Evolutionary conservation across 2,329 filamentous ascomycete species (phyloP), one percentile per base, ranked within the genome.

Genomic region (Fusarium secorum): DNA sequence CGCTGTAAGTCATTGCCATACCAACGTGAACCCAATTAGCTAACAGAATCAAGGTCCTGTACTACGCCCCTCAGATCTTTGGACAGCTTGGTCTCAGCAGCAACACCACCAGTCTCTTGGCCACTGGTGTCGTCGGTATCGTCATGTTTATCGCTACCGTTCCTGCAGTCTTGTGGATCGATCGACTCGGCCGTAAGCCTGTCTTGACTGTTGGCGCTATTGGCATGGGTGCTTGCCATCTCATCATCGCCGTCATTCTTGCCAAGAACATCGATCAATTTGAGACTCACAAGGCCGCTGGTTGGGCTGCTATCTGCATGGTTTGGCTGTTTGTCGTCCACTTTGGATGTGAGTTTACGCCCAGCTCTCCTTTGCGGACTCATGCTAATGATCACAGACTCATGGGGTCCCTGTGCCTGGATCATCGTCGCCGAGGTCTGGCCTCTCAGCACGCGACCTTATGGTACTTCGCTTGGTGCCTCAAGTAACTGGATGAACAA

Each of bases 271-370:
- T 88, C n/a, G 76, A 88, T 68, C 79, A 84, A 7, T 94, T 91
- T 84, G 77, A 0, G 86, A 93, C 66, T 74, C 78, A 65, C 2
- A 53, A 35, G 11, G 87, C 86, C 0, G 90, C 90, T 0, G 91
- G 91, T 3, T 94, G 92, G 92, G 91, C 90, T 0, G 90, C 86
- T 10, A 83, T 86, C 4, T 81, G 77, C 56, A 91, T 92, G 87
- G 88, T 92, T 13, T 94, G 91, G 91, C 83, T 94, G 1, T 94
- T 92, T 70, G 89, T 93, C 32, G 83, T 93, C 33, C 87, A 92
- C 79, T 94, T 94, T 75, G 92, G 90, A 33, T 93, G 73, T 75
- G 41, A 53, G 66, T 64, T 1, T 2, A 0, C 1, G 2, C 5
- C 0, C 11, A 1, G 5, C 4, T 11, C 20, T 4, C 5, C 0